phyloP scores from a whole-genome alignment of 225 moss, liverwort and hornwort genomes.

The Takakia lepidozioides region DNA sequence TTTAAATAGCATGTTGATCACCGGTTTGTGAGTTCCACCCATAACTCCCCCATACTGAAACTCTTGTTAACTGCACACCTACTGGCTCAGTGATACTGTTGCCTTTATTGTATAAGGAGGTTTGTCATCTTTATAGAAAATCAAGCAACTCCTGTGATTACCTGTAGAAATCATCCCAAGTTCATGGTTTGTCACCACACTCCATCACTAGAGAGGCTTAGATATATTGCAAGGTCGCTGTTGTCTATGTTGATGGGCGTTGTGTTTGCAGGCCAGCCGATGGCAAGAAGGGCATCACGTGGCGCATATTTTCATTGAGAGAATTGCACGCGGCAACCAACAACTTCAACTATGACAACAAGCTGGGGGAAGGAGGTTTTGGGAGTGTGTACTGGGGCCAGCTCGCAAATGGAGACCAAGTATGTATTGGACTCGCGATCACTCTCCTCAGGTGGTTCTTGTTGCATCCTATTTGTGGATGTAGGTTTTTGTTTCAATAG shows the following conservation, averaged over 20 bases:
- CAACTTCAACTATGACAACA: constrained; percentile 96
- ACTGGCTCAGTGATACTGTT: background rate
- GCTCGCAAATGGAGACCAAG: constrained; percentile 87
- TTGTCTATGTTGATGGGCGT: background rate
- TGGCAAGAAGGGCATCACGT: constrained; percentile 59
- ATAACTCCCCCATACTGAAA: too few species aligned
- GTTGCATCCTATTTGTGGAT: background rate
- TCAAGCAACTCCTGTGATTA: too few species aligned
- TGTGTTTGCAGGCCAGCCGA: constrained; percentile 33
- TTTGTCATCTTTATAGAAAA: too few species aligned
- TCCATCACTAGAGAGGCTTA: background rate
- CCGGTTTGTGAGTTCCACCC: too few species aligned
- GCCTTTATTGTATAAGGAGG: background rate
- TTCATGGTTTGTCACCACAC: too few species aligned
- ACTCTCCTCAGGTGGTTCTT: background rate
- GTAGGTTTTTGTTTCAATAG: background rate
- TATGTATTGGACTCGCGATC: constrained; percentile 12
- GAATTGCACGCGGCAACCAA: constrained; percentile 95
- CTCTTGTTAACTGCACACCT: too few species aligned
- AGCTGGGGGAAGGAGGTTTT: constrained; percentile 95
- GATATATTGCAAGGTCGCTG: background rate
- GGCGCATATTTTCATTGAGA: constrained; percentile 85
- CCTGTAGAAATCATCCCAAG: too few species aligned
- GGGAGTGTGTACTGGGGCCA: constrained; percentile 97
- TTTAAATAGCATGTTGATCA: too few species aligned